A percentile compares a stretch with the other conserved stretches of the same genome.
These are phyloP conservation scores for Colletotrichum euphorbiae DNA, from an alignment of 2,329 filamentous ascomycete species.

Conservation along the genomic window DNA sequence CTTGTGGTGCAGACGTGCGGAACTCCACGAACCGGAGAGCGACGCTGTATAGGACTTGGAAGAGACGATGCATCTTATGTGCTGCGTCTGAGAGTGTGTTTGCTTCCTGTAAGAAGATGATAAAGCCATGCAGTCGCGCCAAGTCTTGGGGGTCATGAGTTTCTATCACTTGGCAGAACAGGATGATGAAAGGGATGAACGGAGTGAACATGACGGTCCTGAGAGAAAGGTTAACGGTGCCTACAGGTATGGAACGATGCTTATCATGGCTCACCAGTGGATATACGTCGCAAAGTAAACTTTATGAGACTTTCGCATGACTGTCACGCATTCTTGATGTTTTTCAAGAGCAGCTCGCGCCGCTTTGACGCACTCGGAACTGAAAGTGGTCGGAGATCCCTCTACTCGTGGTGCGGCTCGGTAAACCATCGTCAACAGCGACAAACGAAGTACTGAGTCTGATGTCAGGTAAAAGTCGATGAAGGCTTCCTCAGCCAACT, in stretches of 20 bases:
- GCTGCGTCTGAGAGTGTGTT: constrained; percentile 60
- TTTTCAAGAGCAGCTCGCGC: constrained; percentile 55
- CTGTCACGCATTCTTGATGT: constrained; percentile 54
- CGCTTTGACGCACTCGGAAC: constrained; percentile 55
- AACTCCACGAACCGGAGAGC: constrained; percentile 70
- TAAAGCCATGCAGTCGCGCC: constrained; percentile 61
- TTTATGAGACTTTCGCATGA: constrained; percentile 50
- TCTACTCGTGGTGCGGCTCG: constrained; percentile 51
- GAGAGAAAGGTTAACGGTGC: not conserved
- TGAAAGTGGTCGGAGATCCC: constrained; percentile 51
- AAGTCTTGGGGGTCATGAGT: constrained; percentile 56
- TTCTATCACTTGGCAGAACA: constrained; percentile 64
- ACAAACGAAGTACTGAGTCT: constrained; percentile 56
- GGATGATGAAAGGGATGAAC: constrained; percentile 66
- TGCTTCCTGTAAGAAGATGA: constrained; percentile 63
- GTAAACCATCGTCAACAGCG: constrained; percentile 56
- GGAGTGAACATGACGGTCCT: constrained; percentile 63
- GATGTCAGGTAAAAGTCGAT: constrained; percentile 52
- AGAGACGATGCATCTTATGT: constrained; percentile 67
- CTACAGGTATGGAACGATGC: too few species aligned
- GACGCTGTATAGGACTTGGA: constrained; percentile 68
- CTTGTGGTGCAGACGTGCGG: constrained; percentile 50
- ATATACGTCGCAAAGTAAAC: constrained; percentile 54
- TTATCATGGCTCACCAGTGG: constrained; percentile 52
- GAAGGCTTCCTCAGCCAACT: constrained; percentile 43